phyloP scores from a whole-genome alignment of 2,329 filamentous ascomycete genomes.

The Ceratocystiopsis sp. region DNA sequence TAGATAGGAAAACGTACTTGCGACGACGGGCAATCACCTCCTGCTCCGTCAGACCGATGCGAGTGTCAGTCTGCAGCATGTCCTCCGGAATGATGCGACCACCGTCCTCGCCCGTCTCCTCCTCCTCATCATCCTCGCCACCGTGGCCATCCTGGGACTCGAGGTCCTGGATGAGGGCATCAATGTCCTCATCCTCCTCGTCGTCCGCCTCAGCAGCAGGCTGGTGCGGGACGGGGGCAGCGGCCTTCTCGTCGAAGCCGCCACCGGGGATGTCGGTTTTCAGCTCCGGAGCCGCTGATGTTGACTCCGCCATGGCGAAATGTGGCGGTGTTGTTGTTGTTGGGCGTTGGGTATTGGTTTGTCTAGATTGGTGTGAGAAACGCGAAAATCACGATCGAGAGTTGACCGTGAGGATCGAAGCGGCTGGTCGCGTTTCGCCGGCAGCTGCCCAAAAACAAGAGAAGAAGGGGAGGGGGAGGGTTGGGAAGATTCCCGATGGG shows the following conservation, averaged over 20 bases:
- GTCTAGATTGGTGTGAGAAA: slow-evolving; percentile 1
- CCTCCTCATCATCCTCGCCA: slow-evolving; percentile 38
- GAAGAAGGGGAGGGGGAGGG: not conserved
- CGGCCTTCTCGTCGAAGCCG: slow-evolving; percentile 45
- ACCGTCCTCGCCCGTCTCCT: slow-evolving; percentile 27
- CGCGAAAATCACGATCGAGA: slow-evolving; percentile 1
- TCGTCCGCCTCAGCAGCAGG: slow-evolving; percentile 38
- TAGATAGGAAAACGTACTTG: slow-evolving; percentile 28
- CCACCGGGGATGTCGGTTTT: slow-evolving; percentile 49
- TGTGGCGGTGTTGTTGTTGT: slow-evolving; percentile 4
- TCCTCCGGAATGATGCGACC: slow-evolving; percentile 48
- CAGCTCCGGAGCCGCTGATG: slow-evolving; percentile 35
- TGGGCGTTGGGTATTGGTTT: not conserved
- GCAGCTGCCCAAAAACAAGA: slow-evolving; percentile 5
- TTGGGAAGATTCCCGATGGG: not conserved
- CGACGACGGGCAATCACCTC: slow-evolving; percentile 48
- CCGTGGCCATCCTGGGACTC: slow-evolving; percentile 63
- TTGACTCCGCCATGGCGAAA: slow-evolving; percentile 35
- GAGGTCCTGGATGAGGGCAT: slow-evolving; percentile 73
- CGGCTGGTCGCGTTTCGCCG: slow-evolving; percentile 5
- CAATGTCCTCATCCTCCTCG: slow-evolving; percentile 70
- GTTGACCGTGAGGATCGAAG: not conserved
- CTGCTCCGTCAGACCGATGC: slow-evolving; percentile 48
- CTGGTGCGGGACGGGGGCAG: slow-evolving; percentile 17
- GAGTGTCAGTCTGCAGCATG: slow-evolving; percentile 58